Conservation (phyloP, 768 basidiomycete genomes). For the Dacryopinax spathularia region DNA sequence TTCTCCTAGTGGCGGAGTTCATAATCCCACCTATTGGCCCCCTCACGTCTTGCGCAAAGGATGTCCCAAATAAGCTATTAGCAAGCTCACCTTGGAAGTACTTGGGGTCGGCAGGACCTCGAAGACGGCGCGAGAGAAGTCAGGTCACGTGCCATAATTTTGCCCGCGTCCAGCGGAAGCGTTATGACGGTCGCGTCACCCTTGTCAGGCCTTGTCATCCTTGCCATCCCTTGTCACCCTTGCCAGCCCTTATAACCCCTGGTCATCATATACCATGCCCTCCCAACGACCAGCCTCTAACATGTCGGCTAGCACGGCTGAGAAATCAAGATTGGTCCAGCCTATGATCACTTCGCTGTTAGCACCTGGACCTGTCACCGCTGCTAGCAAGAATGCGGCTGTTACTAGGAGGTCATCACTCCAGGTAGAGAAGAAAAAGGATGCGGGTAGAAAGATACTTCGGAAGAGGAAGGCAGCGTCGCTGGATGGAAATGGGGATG, state of each 20-base stretch:
- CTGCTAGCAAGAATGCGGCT: neutral
- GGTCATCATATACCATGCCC: neutral
- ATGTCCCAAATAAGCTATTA: too few relatives aligned
- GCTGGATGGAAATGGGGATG: neutral
- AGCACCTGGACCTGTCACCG: neutral
- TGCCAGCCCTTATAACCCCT: neutral
- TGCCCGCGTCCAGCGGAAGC: neutral
- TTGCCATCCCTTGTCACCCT: neutral
- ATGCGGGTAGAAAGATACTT: neutral
- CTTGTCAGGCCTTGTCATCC: neutral
- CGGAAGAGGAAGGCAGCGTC: neutral
- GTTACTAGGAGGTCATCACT: neutral
- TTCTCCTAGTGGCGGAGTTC: too few relatives aligned
- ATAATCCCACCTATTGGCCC: too few relatives aligned
- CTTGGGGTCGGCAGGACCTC: too few relatives aligned
- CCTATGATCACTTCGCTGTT: neutral
- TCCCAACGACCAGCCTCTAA: neutral
- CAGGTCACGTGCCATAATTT: neutral
- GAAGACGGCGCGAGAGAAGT: neutral
- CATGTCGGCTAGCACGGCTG: neutral
- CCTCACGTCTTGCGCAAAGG: too few relatives aligned
- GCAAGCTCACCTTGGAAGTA: too few relatives aligned
- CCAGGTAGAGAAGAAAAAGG: neutral
- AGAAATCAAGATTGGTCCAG: neutral
- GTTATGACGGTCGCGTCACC: neutral